phyloP scores from a whole-genome alignment of 208 protist species.

The Strigomonas galati region DNA sequence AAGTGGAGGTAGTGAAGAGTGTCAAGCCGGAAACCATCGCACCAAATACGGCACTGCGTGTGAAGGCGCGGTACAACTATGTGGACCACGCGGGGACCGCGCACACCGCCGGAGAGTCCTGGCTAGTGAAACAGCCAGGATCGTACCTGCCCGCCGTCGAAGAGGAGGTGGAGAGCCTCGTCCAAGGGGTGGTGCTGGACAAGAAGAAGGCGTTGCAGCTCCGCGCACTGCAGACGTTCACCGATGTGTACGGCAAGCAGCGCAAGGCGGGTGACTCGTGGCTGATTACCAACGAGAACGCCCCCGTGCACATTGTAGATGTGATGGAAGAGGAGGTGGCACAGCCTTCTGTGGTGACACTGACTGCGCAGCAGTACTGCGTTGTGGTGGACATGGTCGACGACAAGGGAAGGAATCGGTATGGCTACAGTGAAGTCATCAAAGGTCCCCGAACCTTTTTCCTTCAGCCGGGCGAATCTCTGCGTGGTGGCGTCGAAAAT shows the following conservation, averaged over 20 bases:
- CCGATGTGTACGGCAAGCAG: conserved; percentile 72
- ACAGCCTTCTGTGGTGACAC: conserved; percentile 67
- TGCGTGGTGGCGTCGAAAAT: conserved; percentile 71
- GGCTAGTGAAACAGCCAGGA: conserved; percentile 77
- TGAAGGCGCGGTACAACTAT: conserved; percentile 72
- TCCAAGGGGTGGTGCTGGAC: conserved; percentile 79
- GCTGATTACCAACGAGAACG: conserved; percentile 83
- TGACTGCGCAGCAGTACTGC: conserved; percentile 90
- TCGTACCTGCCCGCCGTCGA: conserved; percentile 88
- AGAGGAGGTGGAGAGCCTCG: conserved; percentile 71
- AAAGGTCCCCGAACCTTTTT: conserved; percentile 93
- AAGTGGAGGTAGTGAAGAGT: conserved; percentile 72
- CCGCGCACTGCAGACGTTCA: conserved; percentile 67
- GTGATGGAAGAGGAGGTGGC: conserved; percentile 81
- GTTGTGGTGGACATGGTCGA: conserved; percentile 91
- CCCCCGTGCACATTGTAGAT: conserved; percentile 83
- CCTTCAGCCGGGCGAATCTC: conserved; percentile 91
- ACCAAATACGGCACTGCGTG: conserved; percentile 83
- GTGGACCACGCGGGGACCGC: conserved; percentile 59
- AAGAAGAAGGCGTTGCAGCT: conserved; percentile 81
- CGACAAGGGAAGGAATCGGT: conserved; percentile 50
- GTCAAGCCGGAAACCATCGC: conserved; percentile 73
- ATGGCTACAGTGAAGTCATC: conserved; percentile 84
- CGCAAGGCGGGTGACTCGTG: conserved; percentile 79
- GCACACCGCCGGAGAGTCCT: conserved; percentile 84